Evolutionary conservation across 1,139 yeast species (phyloP), one percentile per base, ranked within the genome.

Genomic region (Protomyces inouyei): DNA sequence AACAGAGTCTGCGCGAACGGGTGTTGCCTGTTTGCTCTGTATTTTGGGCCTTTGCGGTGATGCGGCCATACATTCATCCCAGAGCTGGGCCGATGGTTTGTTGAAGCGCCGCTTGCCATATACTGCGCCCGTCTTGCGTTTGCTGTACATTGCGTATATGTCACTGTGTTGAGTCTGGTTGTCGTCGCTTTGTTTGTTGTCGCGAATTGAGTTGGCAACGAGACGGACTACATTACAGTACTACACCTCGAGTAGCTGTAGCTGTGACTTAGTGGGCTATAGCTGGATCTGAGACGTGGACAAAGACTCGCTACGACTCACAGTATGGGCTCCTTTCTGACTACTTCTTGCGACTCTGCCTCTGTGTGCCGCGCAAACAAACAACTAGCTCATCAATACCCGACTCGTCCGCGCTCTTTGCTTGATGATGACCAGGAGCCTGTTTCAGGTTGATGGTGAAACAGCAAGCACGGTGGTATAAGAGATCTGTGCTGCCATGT

Each of bases 51-150:
- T 46, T 18, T 52, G 43, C 10, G 63, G 63, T 9, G 57, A 52
- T 2, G 63, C 63, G 6, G 57, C 35, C 23, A 59, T 59, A 18
- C 57, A 55, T 14, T 59, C 63, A 2, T 59, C 45, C 63, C 63
- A 59, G 4, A 59, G 45, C 10, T 38, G 52, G 12, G 16, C 56
- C 14, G 57, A 37, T 21, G 53, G 51, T 18, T 52, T 40, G 18
- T 10, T 25, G 16, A 43, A 14, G 32, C 45, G 40, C 35, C 52
- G 40, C 32, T 38, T 52, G 52, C 63, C 63, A 43, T 59, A 59
- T 5, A 59, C 63, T 10, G 57, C 40, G n/a, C n/a, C 37, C 14
- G 52, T 48, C 28, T 48, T 52, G 32, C 63, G 37, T 43, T 52
- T 59, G 28, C 51, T 10, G 43, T 51, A 43, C 63, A 59, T 59